phyloP scores from a whole-genome alignment of 805 yeast species.

The Schizosaccharomyces japonicus region DNA sequence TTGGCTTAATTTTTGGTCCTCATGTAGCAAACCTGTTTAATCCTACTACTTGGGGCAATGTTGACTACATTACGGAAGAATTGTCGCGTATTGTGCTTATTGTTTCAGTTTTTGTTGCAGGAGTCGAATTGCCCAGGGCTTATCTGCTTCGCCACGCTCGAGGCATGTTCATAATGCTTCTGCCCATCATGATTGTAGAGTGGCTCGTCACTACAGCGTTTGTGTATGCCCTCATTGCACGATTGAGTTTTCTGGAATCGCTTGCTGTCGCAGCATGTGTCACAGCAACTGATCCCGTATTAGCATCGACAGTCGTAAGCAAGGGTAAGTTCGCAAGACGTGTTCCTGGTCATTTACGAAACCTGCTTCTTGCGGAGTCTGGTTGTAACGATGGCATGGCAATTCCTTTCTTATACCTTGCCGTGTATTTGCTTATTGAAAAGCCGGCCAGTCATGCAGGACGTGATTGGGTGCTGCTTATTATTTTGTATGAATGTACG shows the following conservation, averaged over 20 bases:
- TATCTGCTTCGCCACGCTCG: slow-evolving; percentile 70
- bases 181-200: slow-evolving; percentile 77
- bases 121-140: slow-evolving; percentile 75
- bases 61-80: slow-evolving; percentile 62
- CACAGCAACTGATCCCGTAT: slow-evolving; percentile 86
- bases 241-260: slow-evolving; percentile 45
- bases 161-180: slow-evolving; percentile 45
- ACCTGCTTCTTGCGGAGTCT: slow-evolving; percentile 61
- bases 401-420: slow-evolving; percentile 58
- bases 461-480: slow-evolving; percentile 55
- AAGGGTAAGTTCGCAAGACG: slow-evolving; percentile 76
- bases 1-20: slow-evolving; percentile 76
- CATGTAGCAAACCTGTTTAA: slow-evolving; percentile 62
- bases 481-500: slow-evolving; percentile 58
- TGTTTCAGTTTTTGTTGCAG: slow-evolving; percentile 79
- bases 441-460: slow-evolving; percentile 46
- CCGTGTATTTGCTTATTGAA: slow-evolving; percentile 40
- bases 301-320: slow-evolving; percentile 89
- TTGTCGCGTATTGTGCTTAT: slow-evolving; percentile 61
- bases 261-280: slow-evolving; percentile 64
- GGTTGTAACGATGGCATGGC: slow-evolving; percentile 94
- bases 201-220: slow-evolving; percentile 68
- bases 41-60: slow-evolving; percentile 67
- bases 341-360: slow-evolving; percentile 80
- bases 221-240: slow-evolving; percentile 55